Evolutionary conservation across 768 basidiomycete genomes (phyloP), one percentile per base, ranked within the genome.

Genomic region (Rhodotorula diobovata): DNA sequence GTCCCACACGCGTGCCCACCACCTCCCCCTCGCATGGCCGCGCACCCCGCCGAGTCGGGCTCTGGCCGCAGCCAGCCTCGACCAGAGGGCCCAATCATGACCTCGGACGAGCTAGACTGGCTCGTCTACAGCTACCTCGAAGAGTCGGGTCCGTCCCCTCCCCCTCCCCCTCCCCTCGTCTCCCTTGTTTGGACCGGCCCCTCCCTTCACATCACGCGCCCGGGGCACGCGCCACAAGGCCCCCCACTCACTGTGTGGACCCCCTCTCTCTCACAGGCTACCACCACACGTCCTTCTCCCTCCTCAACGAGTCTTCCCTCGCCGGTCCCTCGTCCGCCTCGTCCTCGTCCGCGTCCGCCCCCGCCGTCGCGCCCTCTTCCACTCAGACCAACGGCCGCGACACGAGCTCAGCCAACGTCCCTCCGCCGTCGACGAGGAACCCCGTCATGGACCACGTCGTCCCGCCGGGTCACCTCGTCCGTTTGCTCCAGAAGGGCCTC

Each of bases 91-190:
- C 3, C 67, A 28, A 61, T 65, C 43, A 45, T 78, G 68, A 73
- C 48, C 37, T 63, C 61, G 16, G 63, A 65, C 61, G 77, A 78
- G 39, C 66, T 78, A 30, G 76, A 78, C 67, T 63, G 63, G 58
- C 77, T 78, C 45, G 65, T 78, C 25, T 73, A 76, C 72, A 39
- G 67, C 20, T 77, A 78, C 68, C 57, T 78, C 15, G 41, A 72
- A n/a, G 78, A 68, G 45, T 63, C 63, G 35, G 66, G 51, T 45
- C 15, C 28, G 51, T 63, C 50, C 8, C 35, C 18, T 54, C 32
- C 28, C 62, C 35, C n/a, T n/a, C n/a, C n/a, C n/a, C n/a, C n/a
- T n/a, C n/a, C n/a, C n/a, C n/a, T 41, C 41, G 10, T 41, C 41
- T 37, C 16, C 8, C 45, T 4, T 28, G 23, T 32, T 48, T 51